phyloP scores from a whole-genome alignment of 164 flowering plant species.

The Litsea cubeba region DNA sequence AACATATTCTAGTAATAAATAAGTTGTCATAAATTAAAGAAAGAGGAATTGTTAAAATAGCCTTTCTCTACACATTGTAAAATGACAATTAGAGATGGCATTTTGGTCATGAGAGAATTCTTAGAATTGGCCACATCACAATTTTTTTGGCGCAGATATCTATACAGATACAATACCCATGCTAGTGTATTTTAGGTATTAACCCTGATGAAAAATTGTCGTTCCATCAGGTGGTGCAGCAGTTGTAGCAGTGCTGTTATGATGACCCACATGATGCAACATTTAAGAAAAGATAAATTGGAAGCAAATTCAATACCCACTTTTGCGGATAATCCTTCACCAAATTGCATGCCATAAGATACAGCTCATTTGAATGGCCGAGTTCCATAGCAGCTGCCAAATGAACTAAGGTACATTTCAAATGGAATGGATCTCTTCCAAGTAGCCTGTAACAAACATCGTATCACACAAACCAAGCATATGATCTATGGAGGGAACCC shows the following conservation, averaged over 20 bases:
- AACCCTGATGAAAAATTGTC: background rate
- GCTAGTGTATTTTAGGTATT: background rate
- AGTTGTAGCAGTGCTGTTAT: background rate
- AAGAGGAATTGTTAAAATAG: no score
- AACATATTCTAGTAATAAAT: no score
- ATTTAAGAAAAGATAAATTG: background rate
- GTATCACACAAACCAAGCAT: background rate
- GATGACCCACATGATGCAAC: background rate
- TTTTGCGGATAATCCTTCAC: slow-evolving; percentile 98
- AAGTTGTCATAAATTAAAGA: no score
- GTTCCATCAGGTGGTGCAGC: background rate
- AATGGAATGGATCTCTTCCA: slow-evolving; percentile 95
- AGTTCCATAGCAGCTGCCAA: slow-evolving; percentile 97
- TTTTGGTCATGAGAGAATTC: no score
- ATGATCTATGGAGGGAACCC: background rate
- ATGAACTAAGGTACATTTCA: slow-evolving; percentile 86
- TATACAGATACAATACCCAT: background rate
- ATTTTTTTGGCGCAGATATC: no score
- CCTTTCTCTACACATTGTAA: no score
- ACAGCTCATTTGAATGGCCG: slow-evolving; percentile 94
- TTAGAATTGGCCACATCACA: no score
- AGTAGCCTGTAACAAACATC: slow-evolving; percentile 54
- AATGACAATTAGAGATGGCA: no score
- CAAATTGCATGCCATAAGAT: slow-evolving; percentile 88
- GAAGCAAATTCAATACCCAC: slow-evolving; percentile 37